Evolutionary conservation across 208 protist species (phyloP), one percentile per base, ranked within the genome.

Genomic region (Sergeia podlipaevii): DNA sequence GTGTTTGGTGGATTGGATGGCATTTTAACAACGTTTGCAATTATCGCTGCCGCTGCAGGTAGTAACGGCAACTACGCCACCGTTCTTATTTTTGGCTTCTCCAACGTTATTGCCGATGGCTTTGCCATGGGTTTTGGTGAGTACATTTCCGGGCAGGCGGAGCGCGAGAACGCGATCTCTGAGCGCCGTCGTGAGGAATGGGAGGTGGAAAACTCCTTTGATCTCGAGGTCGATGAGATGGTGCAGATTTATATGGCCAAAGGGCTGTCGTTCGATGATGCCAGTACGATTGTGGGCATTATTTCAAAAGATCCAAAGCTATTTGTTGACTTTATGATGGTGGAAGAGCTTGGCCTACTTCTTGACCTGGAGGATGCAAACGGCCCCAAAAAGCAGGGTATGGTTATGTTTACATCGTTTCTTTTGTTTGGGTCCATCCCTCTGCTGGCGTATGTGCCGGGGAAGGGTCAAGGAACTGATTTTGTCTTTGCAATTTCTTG

Each of bases 271-370:
- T 77, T 86, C 29, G 86, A 96, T 30, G 91, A 98, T 34, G 85
- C 95, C 13, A 65, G 60, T 8, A 84, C 72, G n/a, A 89, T 98
- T 34, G 80, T 98, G n/a, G 71, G 61, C 23, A 95, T 97, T 45
- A 97, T 97, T 48, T 89, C 86, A n/a, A 95, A 97, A 57, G 82
- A 98, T 51, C 79, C 55, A 32, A 91, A 97, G 42, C 70, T 89
- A 34, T 98, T 98, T 58, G 91, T 98, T n/a, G 94, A 97, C 52
- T 91, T 96, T 24, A 97, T 97, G 91, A 97, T 97, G 90, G 79
- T 91, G 13, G 86, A 97, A 58, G 92, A 98, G 62, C 74, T 98
- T 11, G 93, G 94, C 7, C 61, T 97, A 11, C 60, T 92, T 21
- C 26, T 91, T 1, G 85, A 96, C 47, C 45, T 87, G 20, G 80